phyloP scores from a whole-genome alignment of 495 filamentous ascomycete genomes.

The Penicilliopsis zonata region DNA sequence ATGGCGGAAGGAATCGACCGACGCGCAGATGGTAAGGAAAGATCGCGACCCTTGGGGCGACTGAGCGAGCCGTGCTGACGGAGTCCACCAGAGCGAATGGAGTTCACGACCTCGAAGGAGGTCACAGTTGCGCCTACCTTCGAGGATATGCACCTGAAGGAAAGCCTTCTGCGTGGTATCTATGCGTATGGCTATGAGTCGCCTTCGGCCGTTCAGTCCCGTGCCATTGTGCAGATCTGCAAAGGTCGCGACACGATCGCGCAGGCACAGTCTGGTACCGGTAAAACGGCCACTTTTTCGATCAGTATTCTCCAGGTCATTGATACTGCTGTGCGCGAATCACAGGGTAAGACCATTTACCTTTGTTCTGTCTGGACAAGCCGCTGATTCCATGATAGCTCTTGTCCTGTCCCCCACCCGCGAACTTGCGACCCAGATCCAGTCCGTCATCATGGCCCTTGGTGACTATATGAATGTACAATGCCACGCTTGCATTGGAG shows the following conservation, averaged over 20 bases:
- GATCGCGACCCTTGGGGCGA: too few species aligned
- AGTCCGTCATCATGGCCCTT: conserved; percentile 92
- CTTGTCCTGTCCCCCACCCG: conserved; percentile 96
- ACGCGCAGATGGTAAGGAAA: conserved; percentile 58
- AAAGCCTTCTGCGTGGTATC: conserved; percentile 91
- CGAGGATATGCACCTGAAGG: conserved; percentile 81
- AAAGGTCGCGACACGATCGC: conserved; percentile 98
- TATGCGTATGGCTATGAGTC: conserved; percentile 99
- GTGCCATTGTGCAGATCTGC: conserved; percentile 97
- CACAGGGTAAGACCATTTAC: conserved; percentile 44
- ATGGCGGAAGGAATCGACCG: conserved; percentile 97
- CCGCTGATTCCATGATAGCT: conserved; percentile 32
- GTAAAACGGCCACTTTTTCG: conserved; percentile 98
- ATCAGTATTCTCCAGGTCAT: conserved; percentile 95
- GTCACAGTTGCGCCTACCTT: conserved; percentile 70
- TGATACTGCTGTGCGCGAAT: conserved; percentile 72
- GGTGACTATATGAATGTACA: conserved; percentile 99
- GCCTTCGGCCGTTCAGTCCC: conserved; percentile 90
- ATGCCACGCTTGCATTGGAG: conserved; percentile 97
- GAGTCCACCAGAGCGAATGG: conserved; percentile 63
- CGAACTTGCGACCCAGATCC: conserved; percentile 96
- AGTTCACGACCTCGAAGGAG: conserved; percentile 96
- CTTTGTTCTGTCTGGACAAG: too few species aligned
- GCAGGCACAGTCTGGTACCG: conserved; percentile 97
- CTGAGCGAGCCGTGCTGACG: conserved; percentile 20